A percentile compares a stretch with the other conserved stretches of the same genome.
phyloP scores from a whole-genome alignment of 2,329 filamentous ascomycete genomes.

The Pseudogymnoascus sp. region DNA sequence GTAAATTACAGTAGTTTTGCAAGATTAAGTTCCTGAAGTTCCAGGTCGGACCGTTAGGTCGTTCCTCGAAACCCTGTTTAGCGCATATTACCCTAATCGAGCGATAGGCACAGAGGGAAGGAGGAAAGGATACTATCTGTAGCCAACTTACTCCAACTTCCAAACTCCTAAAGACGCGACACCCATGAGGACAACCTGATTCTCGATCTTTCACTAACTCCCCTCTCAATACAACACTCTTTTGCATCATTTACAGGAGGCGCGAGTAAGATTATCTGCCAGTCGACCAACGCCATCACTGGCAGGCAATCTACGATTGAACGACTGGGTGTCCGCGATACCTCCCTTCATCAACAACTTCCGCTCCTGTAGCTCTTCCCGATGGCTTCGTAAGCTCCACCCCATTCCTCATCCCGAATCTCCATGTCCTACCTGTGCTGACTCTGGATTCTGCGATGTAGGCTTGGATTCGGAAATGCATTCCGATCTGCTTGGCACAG shows the following conservation, averaged over 20 bases:
- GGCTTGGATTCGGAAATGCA: slow-evolving; percentile 48
- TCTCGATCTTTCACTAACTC: slow-evolving; percentile 4
- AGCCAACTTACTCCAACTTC: slow-evolving; percentile 4
- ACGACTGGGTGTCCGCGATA: slow-evolving; percentile 9
- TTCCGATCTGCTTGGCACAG: slow-evolving; percentile 90
- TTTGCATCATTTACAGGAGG: slow-evolving; percentile 8
- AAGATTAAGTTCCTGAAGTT: slow-evolving; percentile 2
- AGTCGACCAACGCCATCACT: slow-evolving; percentile 2
- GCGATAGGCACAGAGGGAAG: slow-evolving; percentile 8
- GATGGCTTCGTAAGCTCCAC: slow-evolving; percentile 10
- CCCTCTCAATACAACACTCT: slow-evolving; percentile 6
- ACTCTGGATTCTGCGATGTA: not conserved
- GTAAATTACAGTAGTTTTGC: not conserved
- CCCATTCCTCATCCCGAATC: not conserved
- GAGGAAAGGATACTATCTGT: slow-evolving; percentile 8
- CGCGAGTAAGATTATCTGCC: slow-evolving; percentile 7
- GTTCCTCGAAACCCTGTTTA: slow-evolving; percentile 6
- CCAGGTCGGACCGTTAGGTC: slow-evolving; percentile 1
- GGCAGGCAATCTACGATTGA: slow-evolving; percentile 9
- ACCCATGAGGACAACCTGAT: slow-evolving; percentile 6
- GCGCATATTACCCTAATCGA: slow-evolving; percentile 4
- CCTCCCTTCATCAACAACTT: slow-evolving; percentile 7
- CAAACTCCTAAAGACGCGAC: slow-evolving; percentile 7
- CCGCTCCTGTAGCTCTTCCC: not conserved
- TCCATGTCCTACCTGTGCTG: not conserved